A percentile compares a stretch with the other conserved stretches of the same genome.
These are phyloP conservation scores for Hygrophila difformis DNA, from an alignment of 257 asterid species.

Conservation along the genomic window DNA sequence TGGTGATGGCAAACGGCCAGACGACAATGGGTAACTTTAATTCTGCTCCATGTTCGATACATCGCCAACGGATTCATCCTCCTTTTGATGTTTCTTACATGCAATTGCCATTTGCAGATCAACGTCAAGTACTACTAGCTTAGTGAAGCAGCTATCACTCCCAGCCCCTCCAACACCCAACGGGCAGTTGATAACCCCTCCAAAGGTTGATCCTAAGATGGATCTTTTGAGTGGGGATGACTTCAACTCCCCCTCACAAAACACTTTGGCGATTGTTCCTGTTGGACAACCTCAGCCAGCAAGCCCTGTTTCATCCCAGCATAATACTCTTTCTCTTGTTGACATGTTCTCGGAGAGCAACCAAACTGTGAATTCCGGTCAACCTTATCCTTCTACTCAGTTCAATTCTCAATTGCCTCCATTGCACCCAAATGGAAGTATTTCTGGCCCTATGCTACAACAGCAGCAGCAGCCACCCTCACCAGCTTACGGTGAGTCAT, in stretches of 20 bases:
- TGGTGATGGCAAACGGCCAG: conserved; percentile 47
- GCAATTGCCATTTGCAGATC: conserved; percentile 33
- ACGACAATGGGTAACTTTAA: conserved; percentile 39
- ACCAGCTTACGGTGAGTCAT: conserved; percentile 50
- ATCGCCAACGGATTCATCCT: not conserved
- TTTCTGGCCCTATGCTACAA: conserved; percentile 32
- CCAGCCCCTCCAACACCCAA: conserved; percentile 56
- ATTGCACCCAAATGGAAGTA: conserved; percentile 53
- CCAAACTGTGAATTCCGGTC: conserved; percentile 44
- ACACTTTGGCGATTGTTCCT: conserved; percentile 71
- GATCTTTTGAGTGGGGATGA: conserved; percentile 99
- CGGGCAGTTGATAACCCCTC: conserved; percentile 43
- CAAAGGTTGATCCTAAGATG: conserved; percentile 44
- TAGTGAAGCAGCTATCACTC: conserved; percentile 47
- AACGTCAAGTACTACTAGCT: conserved; percentile 47
- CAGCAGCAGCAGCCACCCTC: conserved; percentile 71
- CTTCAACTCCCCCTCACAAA: conserved; percentile 51
- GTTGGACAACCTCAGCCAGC: conserved; percentile 67
- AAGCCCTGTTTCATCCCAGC: conserved; percentile 56
- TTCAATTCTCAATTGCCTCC: conserved; percentile 30
- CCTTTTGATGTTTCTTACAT: not conserved
- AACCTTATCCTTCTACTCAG: conserved; percentile 42
- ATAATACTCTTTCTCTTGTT: conserved; percentile 83
- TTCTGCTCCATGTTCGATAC: not conserved
- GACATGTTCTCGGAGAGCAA: conserved; percentile 66